Base-by-base conservation (phyloP, 1,284 basidiomycete species). In the Puccinia horiana region DNA sequence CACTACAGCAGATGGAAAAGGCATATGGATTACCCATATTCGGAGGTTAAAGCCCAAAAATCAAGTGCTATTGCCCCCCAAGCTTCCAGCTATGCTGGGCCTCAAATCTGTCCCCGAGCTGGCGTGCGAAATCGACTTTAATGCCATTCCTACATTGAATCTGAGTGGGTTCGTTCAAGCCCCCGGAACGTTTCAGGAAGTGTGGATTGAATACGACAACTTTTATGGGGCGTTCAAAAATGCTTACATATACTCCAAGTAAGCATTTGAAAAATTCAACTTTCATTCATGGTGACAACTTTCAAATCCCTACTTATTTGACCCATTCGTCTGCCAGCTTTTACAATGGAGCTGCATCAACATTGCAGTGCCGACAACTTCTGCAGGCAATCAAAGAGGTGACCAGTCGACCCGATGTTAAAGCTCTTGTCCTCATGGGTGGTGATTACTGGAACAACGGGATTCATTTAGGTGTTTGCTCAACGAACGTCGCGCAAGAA, bases 11-110 rank as follows among this genome's bases (percentile, higher is more conserved):
- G 86, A 85, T 56, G 87, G 86, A 6, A 84, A 84, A 18, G 88
- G 86, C 0, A 83, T 88, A 1, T 89, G 88, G 88, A 87, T 89
- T 83, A 88, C 87, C 18, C 88, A 88, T 81, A 86, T 88, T 18
- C 86, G 88, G 72, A 84, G 87, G 11, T 88, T 88, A 20, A 88
- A 88, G 83, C 85, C 86, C 2, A 86, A 86, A 40, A 83, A 85
- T 5, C 85, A 86, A 40, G 84, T 83, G 23, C 85, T 86, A 0
- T 85, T 89, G 32, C 87, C 87, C 26, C 86, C 88, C 4, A 89
- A 89, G 84, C 85, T 89, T 12, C 87, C 88, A 1, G 87, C 88
- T 70, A 86, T 85, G 0, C 85, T 88, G 67, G 88, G 87, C 0
- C 84, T 89, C 4, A 37, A 40, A 23, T 74, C 83, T 9, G 84